phyloP scores from a whole-genome alignment of 345 rosid species.

The Trapa incisa region DNA sequence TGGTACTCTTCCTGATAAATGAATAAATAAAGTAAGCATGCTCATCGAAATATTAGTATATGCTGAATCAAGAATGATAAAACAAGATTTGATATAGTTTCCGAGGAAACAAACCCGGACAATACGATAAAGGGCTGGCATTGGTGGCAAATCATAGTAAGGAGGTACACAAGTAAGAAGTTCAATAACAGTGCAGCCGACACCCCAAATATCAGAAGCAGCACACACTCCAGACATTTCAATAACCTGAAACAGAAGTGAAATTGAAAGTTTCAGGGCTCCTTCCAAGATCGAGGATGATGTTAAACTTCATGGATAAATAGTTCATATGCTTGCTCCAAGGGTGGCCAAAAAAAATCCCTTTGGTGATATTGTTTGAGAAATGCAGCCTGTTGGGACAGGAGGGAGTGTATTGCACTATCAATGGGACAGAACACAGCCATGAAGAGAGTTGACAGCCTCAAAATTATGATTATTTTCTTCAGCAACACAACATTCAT shows the following conservation, averaged over 20 bases:
- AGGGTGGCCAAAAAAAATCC: too few relatives aligned
- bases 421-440: too few relatives aligned
- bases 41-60: too few relatives aligned
- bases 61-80: not conserved
- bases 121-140: constrained; percentile 94
- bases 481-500: too few relatives aligned
- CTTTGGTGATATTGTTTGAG: too few relatives aligned
- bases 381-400: too few relatives aligned
- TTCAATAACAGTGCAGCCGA: constrained; percentile 98
- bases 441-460: too few relatives aligned
- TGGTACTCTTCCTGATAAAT: not conserved
- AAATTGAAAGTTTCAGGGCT: not conserved
- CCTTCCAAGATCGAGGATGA: not conserved
- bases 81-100: constrained; percentile 5
- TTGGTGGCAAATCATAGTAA: constrained; percentile 93
- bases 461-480: too few relatives aligned
- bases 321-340: not conserved
- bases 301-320: not conserved
- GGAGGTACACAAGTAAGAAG: constrained; percentile 97
- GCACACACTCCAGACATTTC: constrained; percentile 99
- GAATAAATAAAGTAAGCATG: not conserved
- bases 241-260: constrained; percentile 62
- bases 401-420: too few relatives aligned
- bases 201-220: constrained; percentile 99
- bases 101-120: constrained; percentile 56